Evolutionary conservation across 1,139 yeast genomes (phyloP).

Genomic region (Arxiozyma telluris): DNA sequence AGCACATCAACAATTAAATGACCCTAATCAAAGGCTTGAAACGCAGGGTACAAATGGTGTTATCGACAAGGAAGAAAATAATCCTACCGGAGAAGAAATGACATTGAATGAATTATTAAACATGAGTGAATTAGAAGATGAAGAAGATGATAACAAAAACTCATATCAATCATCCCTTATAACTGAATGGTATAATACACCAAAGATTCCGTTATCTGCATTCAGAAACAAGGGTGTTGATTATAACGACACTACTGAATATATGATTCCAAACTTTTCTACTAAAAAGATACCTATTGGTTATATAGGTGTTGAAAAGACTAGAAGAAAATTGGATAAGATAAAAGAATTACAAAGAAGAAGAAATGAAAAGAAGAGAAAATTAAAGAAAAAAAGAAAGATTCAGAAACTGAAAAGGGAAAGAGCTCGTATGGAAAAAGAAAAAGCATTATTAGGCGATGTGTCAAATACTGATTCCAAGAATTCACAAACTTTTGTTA

Average conservation of each 20-base stretch:
- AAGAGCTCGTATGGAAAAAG: slow-evolving; percentile 23
- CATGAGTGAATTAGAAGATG: slow-evolving; percentile 79
- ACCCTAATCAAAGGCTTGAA: slow-evolving; percentile 18
- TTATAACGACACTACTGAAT: slow-evolving; percentile 29
- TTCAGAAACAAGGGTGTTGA: slow-evolving; percentile 66
- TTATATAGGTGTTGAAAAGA: slow-evolving; percentile 30
- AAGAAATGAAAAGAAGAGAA: slow-evolving; percentile 26
- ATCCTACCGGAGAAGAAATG: slow-evolving; percentile 42
- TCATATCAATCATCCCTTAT: slow-evolving; percentile 11
- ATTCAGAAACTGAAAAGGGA: slow-evolving; percentile 24
- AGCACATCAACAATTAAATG: slow-evolving; percentile 25
- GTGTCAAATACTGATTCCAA: slow-evolving; percentile 6
- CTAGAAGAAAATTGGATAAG: slow-evolving; percentile 29
- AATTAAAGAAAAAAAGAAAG: slow-evolving; percentile 28
- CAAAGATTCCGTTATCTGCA: slow-evolving; percentile 76
- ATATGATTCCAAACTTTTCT: slow-evolving; percentile 25
- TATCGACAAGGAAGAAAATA: slow-evolving; percentile 20
- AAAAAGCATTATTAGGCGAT: slow-evolving; percentile 6
- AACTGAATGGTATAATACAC: slow-evolving; percentile 36
- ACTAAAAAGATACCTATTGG: slow-evolving; percentile 31
- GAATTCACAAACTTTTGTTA: not conserved
- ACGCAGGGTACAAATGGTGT: slow-evolving; percentile 12
- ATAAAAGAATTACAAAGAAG: slow-evolving; percentile 30
- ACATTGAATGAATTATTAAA: slow-evolving; percentile 80
- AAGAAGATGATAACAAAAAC: slow-evolving; percentile 31